Percentiles rank a stretch among this genome's conserved stretches.
Conservation (phyloP, 2,329 filamentous ascomycete species). For the Hirsutella minnesotensis region DNA sequence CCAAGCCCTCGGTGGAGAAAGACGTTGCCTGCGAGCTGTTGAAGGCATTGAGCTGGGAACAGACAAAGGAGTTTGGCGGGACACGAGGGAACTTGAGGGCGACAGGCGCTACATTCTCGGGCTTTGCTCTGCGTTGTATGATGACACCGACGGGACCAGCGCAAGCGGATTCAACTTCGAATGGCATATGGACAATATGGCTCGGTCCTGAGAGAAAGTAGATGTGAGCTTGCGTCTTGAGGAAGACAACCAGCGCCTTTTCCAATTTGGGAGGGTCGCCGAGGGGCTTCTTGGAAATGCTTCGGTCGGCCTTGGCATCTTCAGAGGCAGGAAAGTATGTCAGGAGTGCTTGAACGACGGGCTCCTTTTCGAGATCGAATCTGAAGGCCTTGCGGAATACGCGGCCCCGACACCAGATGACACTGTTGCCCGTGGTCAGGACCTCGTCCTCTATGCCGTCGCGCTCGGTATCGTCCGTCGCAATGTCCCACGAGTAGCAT, state of each 20-base stretch:
- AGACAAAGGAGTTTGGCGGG: conserved; percentile 75
- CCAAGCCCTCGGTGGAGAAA: conserved; percentile 46
- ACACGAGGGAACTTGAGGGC: conserved; percentile 47
- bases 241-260: conserved; percentile 75
- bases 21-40: conserved; percentile 37
- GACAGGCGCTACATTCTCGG: conserved; percentile 35
- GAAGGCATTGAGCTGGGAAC: conserved; percentile 48
- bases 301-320: conserved; percentile 14
- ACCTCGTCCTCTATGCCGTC: conserved; percentile 62
- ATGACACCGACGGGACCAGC: conserved; percentile 74
- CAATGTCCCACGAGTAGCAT: conserved; percentile 67
- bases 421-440: conserved; percentile 60
- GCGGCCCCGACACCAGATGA: conserved; percentile 82
- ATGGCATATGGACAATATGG: conserved; percentile 86
- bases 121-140: conserved; percentile 64
- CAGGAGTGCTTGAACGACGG: conserved; percentile 74
- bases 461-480: conserved; percentile 24
- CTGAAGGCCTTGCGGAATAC: conserved; percentile 77
- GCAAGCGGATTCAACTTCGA: conserved; percentile 82
- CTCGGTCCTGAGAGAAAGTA: conserved; percentile 82
- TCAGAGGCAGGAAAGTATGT: conserved; percentile 61
- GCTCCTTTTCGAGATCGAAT: conserved; percentile 77
- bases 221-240: conserved; percentile 86
- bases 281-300: conserved; percentile 5
- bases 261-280: conserved; percentile 24